Evolutionary conservation across 2,329 filamentous ascomycete species (phyloP).

Genomic region (Talaromyces islandicus): DNA sequence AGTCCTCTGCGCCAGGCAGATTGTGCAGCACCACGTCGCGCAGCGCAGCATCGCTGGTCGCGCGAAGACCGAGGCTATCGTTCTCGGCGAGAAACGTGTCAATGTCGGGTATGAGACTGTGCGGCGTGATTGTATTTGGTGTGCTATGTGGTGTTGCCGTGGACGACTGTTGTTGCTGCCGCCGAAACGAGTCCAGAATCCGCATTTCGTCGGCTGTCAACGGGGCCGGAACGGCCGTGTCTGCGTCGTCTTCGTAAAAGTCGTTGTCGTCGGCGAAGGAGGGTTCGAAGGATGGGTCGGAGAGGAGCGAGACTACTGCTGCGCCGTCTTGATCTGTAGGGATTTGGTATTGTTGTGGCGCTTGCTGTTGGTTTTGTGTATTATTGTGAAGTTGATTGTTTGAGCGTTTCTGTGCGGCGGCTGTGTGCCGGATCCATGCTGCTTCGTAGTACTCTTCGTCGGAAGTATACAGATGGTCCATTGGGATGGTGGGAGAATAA

Average conservation of each 20-base stretch:
- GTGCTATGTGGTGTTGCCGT: conserved; percentile 1
- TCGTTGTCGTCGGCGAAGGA: conserved; percentile 17
- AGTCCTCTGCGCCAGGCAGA: conserved; percentile 26
- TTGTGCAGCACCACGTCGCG: conserved; percentile 24
- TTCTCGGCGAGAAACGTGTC: conserved; percentile 22
- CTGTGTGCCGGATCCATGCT: neutral
- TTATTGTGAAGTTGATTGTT: neutral
- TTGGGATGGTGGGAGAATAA: neutral
- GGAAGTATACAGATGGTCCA: neutral
- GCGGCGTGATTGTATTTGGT: conserved; percentile 17
- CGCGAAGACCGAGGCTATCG: neutral
- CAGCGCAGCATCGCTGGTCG: conserved; percentile 8
- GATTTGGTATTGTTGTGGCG: neutral
- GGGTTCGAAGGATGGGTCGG: conserved; percentile 26
- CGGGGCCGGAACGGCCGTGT: conserved; percentile 16
- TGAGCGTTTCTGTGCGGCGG: neutral
- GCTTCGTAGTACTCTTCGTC: neutral
- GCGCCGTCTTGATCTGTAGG: conserved; percentile 28
- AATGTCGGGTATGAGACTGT: conserved; percentile 30
- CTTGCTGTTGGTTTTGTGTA: conserved; percentile 5
- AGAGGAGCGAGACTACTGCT: conserved; percentile 37
- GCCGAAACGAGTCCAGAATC: conserved; percentile 27
- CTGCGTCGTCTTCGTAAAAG: conserved; percentile 12
- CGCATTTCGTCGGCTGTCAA: conserved; percentile 22
- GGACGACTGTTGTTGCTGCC: conserved; percentile 6